A percentile compares a stretch with the other conserved stretches of the same genome.
Conservation (phyloP, 163 green algal genomes). For the Chlorella variabilis region DNA sequence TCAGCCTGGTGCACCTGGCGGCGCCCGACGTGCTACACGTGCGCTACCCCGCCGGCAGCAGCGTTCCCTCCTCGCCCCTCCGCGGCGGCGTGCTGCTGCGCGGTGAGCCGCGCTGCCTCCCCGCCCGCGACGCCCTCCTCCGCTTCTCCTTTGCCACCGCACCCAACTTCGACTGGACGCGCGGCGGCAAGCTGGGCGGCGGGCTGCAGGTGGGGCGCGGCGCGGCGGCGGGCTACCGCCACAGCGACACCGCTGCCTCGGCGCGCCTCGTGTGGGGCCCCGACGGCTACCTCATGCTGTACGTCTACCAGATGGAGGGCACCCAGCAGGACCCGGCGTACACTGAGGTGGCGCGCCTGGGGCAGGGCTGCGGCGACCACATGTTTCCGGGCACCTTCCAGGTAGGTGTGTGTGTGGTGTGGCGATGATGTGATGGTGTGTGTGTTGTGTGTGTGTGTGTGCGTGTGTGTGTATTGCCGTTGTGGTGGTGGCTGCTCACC, state of each 20-base stretch:
- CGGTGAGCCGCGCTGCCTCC: background rate
- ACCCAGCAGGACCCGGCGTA: slow-evolving; percentile 23
- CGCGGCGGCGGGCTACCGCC: slow-evolving; percentile 22
- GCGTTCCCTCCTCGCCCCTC: background rate
- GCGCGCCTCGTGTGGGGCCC: slow-evolving; percentile 6
- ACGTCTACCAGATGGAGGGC: slow-evolving; percentile 27
- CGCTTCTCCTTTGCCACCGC: slow-evolving; percentile 12
- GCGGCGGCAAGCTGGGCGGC: slow-evolving; percentile 30
- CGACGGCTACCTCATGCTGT: slow-evolving; percentile 7
- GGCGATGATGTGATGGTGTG: too few relatives aligned
- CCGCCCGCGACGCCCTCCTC: slow-evolving; percentile 20
- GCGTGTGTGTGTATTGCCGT: background rate
- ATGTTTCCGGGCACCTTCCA: slow-evolving; percentile 27
- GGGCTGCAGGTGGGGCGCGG: slow-evolving; percentile 19
- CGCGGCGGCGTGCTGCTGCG: slow-evolving; percentile 7
- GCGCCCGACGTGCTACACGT: slow-evolving; percentile 12
- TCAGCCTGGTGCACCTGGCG: background rate
- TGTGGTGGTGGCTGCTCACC: too few relatives aligned
- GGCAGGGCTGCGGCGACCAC: slow-evolving; percentile 17
- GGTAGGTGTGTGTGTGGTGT: background rate
- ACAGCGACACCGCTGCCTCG: slow-evolving; percentile 22
- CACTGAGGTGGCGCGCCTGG: background rate
- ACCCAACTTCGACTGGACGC: slow-evolving; percentile 19
- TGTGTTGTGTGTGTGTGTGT: background rate
- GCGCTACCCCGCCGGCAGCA: slow-evolving; percentile 22